Percentiles rank a stretch among this genome's conserved stretches.
Conservation (phyloP, 106 monocot species). For the Apostasia ramifera region DNA sequence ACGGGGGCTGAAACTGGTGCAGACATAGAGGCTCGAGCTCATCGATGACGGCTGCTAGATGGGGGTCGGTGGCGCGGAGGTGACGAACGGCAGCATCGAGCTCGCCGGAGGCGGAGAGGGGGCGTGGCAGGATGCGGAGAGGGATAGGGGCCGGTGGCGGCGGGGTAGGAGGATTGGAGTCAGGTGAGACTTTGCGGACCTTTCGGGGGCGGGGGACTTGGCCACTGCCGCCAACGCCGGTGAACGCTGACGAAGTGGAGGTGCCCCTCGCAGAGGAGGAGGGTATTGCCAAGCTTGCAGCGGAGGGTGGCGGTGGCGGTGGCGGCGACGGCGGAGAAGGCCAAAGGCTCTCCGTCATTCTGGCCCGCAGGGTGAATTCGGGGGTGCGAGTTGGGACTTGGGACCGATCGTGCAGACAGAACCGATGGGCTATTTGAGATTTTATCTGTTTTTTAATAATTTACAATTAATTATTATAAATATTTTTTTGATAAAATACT, state of each 20-base stretch:
- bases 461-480: too few species aligned
- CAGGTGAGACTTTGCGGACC: constrained; percentile 19
- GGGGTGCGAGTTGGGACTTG: too few species aligned
- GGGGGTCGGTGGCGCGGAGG: constrained; percentile 13
- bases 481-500: too few species aligned
- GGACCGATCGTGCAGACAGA: too few species aligned
- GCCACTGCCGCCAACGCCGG: neutral
- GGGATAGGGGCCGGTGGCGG: neutral
- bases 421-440: too few species aligned
- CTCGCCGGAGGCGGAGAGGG: constrained; percentile 14
- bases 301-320: neutral
- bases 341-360: constrained; percentile 3
- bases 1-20: constrained; percentile 43
- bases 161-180: neutral
- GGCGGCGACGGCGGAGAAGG: neutral
- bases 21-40: constrained; percentile 34
- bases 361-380: too few species aligned
- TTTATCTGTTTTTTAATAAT: too few species aligned
- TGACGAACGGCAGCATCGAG: constrained; percentile 11
- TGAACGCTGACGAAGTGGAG: neutral
- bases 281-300: too few species aligned
- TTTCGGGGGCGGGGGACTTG: constrained; percentile 10
- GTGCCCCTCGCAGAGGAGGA: neutral
- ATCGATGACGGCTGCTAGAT: constrained; percentile 35
- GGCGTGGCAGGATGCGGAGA: constrained; percentile 8